A percentile compares a stretch with the other conserved stretches of the same genome.
These are phyloP conservation scores for Alnus rubra DNA, from an alignment of 306 rosid genomes.

Conservation along the genomic window DNA sequence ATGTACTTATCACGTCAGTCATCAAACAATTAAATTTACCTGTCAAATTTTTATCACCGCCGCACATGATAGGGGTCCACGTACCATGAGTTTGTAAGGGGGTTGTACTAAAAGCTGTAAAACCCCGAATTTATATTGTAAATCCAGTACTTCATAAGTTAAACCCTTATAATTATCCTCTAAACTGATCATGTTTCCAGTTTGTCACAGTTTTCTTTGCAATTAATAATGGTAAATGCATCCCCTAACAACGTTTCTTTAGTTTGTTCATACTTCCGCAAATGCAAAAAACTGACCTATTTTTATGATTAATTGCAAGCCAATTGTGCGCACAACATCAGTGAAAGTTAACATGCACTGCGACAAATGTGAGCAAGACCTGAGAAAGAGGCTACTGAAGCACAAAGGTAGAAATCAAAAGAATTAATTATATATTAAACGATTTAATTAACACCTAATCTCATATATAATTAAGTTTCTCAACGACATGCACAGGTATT, in stretches of 20 bases:
- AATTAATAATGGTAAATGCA: not conserved
- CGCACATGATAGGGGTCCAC: no score
- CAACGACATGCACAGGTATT: constrained; percentile 41
- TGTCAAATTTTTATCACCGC: no score
- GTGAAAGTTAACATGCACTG: constrained; percentile 84
- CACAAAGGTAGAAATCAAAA: constrained; percentile 50
- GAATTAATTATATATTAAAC: not conserved
- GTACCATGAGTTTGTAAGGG: no score
- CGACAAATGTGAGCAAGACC: constrained; percentile 75
- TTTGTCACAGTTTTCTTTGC: not conserved
- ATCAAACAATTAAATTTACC: no score
- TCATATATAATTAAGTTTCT: not conserved
- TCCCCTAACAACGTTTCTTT: not conserved
- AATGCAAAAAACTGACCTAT: constrained; percentile 6
- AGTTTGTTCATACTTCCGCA: no score
- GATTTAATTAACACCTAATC: no score
- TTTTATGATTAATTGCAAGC: constrained; percentile 42
- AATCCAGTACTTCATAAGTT: no score
- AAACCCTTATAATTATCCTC: not conserved
- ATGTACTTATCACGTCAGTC: no score
- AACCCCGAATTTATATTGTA: not conserved
- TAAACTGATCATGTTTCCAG: not conserved
- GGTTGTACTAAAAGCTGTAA: no score
- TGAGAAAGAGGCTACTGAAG: constrained; percentile 50
- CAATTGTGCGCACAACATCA: constrained; percentile 46